Conservation (phyloP, 176 grass and related monocot species). For the Lolium perenne region DNA sequence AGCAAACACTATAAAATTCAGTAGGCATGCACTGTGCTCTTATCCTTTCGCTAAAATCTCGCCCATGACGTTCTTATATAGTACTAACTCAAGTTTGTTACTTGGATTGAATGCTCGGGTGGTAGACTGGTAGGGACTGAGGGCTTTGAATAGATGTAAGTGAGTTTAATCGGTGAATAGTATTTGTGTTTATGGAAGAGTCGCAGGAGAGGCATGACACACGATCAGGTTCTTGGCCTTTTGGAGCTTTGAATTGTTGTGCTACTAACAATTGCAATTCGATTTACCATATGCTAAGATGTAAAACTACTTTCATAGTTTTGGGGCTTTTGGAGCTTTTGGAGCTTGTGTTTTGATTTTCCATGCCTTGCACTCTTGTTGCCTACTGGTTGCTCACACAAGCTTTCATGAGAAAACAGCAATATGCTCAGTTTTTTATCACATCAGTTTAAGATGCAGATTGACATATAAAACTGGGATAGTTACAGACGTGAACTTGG, state of each 20-base stretch:
- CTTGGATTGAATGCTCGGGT: neutral
- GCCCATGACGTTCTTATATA: neutral
- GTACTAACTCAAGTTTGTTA: neutral
- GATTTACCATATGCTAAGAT: slow-evolving; percentile 1
- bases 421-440: neutral
- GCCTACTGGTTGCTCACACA: neutral
- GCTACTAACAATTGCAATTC: neutral
- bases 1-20: slow-evolving; percentile 12
- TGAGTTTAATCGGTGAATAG: neutral
- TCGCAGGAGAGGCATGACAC: neutral
- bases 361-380: neutral
- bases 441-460: neutral
- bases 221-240: neutral
- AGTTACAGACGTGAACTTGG: neutral
- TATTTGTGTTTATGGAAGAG: neutral
- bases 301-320: neutral
- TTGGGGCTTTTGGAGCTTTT: slow-evolving; percentile 11
- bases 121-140: neutral
- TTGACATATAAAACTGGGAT: neutral
- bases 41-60: slow-evolving; percentile 14
- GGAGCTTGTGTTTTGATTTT: slow-evolving; percentile 4
- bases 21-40: neutral
- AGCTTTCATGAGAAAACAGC: neutral
- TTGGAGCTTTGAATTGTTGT: neutral
- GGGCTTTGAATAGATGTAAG: slow-evolving; percentile 10